These are phyloP conservation scores for Trichoderma parareesei DNA, from an alignment of 495 filamentous ascomycete genomes.

Conservation along the genomic window DNA sequence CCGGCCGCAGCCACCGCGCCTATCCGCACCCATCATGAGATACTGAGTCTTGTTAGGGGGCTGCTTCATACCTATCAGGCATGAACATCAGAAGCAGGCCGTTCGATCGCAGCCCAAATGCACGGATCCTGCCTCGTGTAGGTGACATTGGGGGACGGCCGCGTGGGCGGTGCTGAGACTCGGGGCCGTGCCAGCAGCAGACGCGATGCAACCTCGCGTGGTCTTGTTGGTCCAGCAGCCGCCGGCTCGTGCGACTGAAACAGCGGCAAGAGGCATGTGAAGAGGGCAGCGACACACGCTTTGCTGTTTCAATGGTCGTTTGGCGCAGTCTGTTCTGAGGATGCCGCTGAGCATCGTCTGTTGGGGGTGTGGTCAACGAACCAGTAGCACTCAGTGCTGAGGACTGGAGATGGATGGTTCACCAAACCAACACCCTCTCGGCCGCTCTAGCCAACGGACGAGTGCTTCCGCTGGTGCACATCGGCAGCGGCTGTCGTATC, in stretches of 20 bases:
- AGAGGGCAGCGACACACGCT: neutral
- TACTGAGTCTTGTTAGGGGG: neutral
- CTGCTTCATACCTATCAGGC: neutral
- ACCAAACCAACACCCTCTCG: no score
- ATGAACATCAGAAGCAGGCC: no score
- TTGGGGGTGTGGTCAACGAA: no score
- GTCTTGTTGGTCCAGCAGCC: slow-evolving; percentile 6
- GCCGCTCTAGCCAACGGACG: no score
- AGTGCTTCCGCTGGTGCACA: no score
- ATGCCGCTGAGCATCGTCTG: no score
- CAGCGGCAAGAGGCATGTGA: slow-evolving; percentile 4
- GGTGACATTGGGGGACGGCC: neutral
- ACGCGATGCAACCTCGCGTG: neutral
- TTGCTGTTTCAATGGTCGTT: neutral
- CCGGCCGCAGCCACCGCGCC: neutral
- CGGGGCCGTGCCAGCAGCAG: neutral
- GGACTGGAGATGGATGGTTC: no score
- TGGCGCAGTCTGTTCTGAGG: no score
- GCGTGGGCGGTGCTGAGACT: slow-evolving; percentile 5
- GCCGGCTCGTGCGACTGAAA: slow-evolving; percentile 4
- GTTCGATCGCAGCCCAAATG: neutral
- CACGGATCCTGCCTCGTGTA: neutral
- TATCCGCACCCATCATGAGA: neutral
- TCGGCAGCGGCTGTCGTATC: no score
- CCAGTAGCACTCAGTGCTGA: no score